Evolutionary conservation across 768 basidiomycete genomes (phyloP).

Genomic region (Brasilioporus rufonigricans): DNA sequence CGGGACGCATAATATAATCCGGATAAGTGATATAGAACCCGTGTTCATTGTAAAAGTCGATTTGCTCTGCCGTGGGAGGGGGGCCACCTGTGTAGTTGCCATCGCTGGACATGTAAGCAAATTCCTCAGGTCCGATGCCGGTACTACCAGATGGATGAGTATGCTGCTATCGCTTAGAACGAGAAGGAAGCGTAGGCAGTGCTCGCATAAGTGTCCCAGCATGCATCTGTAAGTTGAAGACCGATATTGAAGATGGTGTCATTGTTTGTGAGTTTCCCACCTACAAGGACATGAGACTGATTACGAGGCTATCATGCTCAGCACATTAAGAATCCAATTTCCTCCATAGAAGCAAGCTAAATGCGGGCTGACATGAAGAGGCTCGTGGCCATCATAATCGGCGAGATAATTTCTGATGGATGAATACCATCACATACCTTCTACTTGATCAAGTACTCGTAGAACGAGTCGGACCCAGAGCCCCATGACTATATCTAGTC

Average conservation of each 20-base stretch:
- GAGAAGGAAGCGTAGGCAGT: conserved; percentile 46
- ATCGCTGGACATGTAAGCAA: conserved; percentile 64
- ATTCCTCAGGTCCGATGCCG: conserved; percentile 73
- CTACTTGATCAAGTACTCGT: conserved; percentile 75
- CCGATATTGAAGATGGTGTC: conserved; percentile 64
- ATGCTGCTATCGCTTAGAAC: background rate
- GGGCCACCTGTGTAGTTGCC: too few species aligned
- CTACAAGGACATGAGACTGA: conserved; percentile 30
- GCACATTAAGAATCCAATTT: conserved; percentile 59
- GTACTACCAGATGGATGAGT: conserved; percentile 43
- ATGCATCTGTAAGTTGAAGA: conserved; percentile 62
- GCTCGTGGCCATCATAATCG: conserved; percentile 54
- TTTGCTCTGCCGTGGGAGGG: too few species aligned
- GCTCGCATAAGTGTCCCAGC: conserved; percentile 79
- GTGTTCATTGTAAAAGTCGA: too few species aligned
- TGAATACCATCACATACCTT: conserved; percentile 41
- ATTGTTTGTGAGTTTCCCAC: conserved; percentile 68
- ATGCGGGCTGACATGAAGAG: conserved; percentile 69
- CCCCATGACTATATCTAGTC: conserved; percentile 54
- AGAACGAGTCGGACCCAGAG: conserved; percentile 70
- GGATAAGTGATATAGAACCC: conserved; percentile 60
- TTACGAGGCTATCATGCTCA: background rate
- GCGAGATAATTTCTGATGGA: conserved; percentile 68
- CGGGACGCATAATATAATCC: conserved; percentile 67
- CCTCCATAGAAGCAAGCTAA: conserved; percentile 70